Conservation (phyloP, 805 yeast genomes). For the Saccharomyces mikatae region DNA sequence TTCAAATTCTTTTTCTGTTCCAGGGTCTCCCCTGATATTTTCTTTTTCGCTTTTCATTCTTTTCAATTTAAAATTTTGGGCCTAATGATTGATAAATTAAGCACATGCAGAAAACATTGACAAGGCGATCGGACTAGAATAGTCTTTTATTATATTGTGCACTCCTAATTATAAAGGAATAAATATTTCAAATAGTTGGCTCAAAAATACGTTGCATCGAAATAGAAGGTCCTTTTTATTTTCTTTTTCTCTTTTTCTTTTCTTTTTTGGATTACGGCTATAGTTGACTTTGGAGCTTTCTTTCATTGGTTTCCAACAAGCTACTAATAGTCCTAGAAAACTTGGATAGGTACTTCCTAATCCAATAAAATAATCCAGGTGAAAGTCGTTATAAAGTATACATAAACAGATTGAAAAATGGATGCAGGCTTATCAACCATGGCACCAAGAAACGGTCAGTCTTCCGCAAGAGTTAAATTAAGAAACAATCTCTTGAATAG, state of each 20-base stretch:
- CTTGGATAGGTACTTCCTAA: not conserved
- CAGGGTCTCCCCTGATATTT: not conserved
- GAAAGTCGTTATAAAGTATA: not conserved
- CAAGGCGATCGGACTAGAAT: not conserved
- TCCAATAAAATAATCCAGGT: not conserved
- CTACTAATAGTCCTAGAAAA: not conserved
- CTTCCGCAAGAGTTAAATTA: slow-evolving; percentile 14
- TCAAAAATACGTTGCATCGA: not conserved
- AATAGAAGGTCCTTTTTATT: not conserved
- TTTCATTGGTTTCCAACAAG: not conserved
- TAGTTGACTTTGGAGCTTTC: not conserved
- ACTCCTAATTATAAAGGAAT: not conserved
- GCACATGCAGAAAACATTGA: not conserved
- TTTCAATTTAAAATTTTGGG: not conserved
- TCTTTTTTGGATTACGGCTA: not conserved
- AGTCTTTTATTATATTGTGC: not conserved
- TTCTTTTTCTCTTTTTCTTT: not conserved
- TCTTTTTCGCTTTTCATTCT: not conserved
- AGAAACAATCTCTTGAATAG: slow-evolving; percentile 33
- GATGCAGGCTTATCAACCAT: slow-evolving; percentile 30
- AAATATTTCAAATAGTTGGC: not conserved
- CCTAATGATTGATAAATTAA: not conserved
- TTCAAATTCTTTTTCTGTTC: not conserved
- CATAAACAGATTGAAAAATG: slow-evolving; percentile 13
- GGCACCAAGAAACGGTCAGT: slow-evolving; percentile 3